Conservation (phyloP, 2,329 filamentous ascomycete species). For the Talaromyces sp. region DNA sequence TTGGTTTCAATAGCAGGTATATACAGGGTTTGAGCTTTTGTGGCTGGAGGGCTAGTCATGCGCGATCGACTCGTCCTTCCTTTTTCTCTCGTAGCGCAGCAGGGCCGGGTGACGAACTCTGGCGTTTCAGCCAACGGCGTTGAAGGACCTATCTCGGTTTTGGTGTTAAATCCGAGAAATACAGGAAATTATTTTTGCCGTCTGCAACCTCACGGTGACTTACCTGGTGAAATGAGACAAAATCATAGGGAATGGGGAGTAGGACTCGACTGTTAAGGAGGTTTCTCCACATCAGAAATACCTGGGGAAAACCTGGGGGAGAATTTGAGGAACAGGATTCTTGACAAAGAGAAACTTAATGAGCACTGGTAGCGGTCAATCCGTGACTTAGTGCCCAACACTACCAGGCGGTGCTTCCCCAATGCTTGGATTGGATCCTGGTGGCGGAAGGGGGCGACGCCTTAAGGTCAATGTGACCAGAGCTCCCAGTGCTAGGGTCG, state of each 20-base stretch:
- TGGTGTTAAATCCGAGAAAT: neutral
- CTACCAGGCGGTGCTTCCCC: neutral
- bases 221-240: neutral
- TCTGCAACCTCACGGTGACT: neutral
- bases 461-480: neutral
- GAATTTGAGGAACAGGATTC: neutral
- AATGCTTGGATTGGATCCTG: neutral
- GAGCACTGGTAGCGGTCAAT: too few species aligned
- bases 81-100: neutral
- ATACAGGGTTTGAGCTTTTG: neutral
- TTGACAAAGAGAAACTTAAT: too few species aligned
- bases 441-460: neutral
- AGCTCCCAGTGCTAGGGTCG: neutral
- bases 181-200: too few species aligned
- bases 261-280: neutral
- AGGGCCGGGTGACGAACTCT: neutral
- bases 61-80: neutral
- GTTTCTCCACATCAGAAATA: neutral
- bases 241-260: neutral
- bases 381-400: neutral
- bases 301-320: neutral
- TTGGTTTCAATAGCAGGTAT: neutral
- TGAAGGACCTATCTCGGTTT: neutral
- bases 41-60: neutral
- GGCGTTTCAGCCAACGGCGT: neutral